Evolutionary conservation across 2,329 filamentous ascomycete species (phyloP).

Genomic region (Aspergillus candidus): DNA sequence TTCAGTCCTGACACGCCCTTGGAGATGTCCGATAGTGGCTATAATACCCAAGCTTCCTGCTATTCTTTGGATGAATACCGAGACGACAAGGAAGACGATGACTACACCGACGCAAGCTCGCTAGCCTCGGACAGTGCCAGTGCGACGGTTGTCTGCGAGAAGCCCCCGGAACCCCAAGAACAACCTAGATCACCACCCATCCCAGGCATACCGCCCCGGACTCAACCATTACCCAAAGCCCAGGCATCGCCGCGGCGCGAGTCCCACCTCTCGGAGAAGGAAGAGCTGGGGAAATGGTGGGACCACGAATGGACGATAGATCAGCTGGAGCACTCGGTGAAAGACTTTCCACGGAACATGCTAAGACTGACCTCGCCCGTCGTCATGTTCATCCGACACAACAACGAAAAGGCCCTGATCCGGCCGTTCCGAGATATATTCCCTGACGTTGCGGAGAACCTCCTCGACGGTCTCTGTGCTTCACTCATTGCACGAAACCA

Average conservation of each 20-base stretch:
- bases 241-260: slow-evolving; percentile 13
- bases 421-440: slow-evolving; percentile 34
- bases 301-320: slow-evolving; percentile 37
- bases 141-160: slow-evolving; percentile 22
- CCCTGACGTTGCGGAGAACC: slow-evolving; percentile 25
- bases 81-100: slow-evolving; percentile 24
- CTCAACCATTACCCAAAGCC: slow-evolving; percentile 10
- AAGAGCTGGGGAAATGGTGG: slow-evolving; percentile 28
- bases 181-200: slow-evolving; percentile 14
- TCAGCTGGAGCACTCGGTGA: slow-evolving; percentile 33
- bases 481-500: slow-evolving; percentile 35
- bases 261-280: slow-evolving; percentile 23
- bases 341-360: slow-evolving; percentile 30
- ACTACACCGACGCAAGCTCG: slow-evolving; percentile 22
- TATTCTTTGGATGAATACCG: slow-evolving; percentile 21
- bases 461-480: slow-evolving; percentile 34
- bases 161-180: slow-evolving; percentile 14
- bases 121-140: slow-evolving; percentile 22
- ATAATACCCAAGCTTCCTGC: slow-evolving; percentile 24
- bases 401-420: slow-evolving; percentile 29
- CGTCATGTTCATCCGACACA: slow-evolving; percentile 34
- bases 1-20: slow-evolving; percentile 37
- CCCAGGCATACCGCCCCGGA: slow-evolving; percentile 15
- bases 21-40: slow-evolving; percentile 32
- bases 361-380: slow-evolving; percentile 35